Evolutionary conservation across 805 yeast genomes (phyloP), one percentile per base, ranked within the genome.

Genomic region (Teunomyces aglyptinius): DNA sequence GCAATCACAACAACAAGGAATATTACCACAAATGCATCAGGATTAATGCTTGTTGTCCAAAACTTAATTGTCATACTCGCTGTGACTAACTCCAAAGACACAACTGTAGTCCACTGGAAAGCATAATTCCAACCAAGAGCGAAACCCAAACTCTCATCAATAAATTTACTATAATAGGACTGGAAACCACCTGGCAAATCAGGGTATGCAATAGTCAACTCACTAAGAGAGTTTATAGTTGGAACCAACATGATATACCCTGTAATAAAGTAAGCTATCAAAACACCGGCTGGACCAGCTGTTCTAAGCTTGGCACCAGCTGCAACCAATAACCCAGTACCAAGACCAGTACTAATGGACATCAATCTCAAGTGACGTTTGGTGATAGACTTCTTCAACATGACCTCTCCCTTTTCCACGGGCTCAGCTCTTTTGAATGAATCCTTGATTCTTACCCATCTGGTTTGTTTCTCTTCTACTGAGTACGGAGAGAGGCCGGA

Each of bases 71-170:
- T 61, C 54, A 61, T 51, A 45, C 60, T 50, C 11, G 63, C 60
- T 8, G 61, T 56, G 18, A 61, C 65, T 44, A 61, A 57, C 46
- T 61, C 65, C 31, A 61, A 47, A 4, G 63, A 59, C 13, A 61
- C 61, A 45, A 61, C 60, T 6, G 58, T 57, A 35, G 60, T 47
- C 64, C 64, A 68, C 51, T 53, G 71, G 47, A 56, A 56, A 52
- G 60, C 65, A 57, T 62, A 68, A 52, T 67, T 68, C 71, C 71
- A 67, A 6, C 72, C 73, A 38, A 67, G 49, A 4, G 71, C 68
- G 54, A 68, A 68, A 15, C 67, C 74, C 41, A 67, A 43, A 22
- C 68, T 61, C 48, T 68, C 71, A 47, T 67, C 72, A 45, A 68
- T 59, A 41, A 66, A 65, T 51, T 65, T 63, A 33, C 56, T 35